Percentiles rank a stretch among this genome's conserved stretches.
phyloP scores from a whole-genome alignment of 139 green algal species.

The Bryopsis sp. region DNA sequence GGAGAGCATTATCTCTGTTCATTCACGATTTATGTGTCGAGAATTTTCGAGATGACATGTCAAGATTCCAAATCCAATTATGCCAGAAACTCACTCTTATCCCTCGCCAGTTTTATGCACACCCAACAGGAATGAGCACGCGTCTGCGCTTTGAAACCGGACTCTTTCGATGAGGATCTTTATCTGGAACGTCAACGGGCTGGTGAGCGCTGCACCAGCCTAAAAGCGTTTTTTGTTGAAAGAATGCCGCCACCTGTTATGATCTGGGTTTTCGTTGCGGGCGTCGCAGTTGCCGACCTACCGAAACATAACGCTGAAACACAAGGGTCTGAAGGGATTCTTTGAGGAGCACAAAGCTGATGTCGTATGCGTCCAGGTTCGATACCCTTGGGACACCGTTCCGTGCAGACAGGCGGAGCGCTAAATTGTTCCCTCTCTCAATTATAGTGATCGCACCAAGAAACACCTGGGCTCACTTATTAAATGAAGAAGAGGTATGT shows the following conservation, averaged over 20 bases:
- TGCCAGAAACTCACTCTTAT: too few relatives aligned
- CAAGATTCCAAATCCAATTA: too few relatives aligned
- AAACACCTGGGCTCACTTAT: background rate
- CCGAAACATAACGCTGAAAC: constrained; percentile 34
- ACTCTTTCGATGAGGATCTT: too few relatives aligned
- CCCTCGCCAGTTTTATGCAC: too few relatives aligned
- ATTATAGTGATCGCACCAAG: too few relatives aligned
- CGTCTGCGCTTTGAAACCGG: too few relatives aligned
- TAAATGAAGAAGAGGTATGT: background rate
- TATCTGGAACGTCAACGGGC: constrained; percentile 40
- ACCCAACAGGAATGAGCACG: too few relatives aligned
- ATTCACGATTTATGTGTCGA: too few relatives aligned
- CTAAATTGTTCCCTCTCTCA: too few relatives aligned
- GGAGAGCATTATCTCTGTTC: too few relatives aligned
- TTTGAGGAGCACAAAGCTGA: constrained; percentile 29
- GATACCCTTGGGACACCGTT: background rate
- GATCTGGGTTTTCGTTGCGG: background rate
- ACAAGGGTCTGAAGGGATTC: constrained; percentile 29
- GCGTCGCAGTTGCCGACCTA: constrained; percentile 5
- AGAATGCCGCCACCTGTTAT: background rate
- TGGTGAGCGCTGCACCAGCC: constrained; percentile 24
- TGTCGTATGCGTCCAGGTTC: constrained; percentile 35
- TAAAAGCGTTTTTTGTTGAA: background rate
- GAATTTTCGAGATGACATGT: too few relatives aligned
- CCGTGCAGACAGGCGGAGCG: too few relatives aligned